Conservation (phyloP, 2,329 filamentous ascomycete genomes). For the Penicillium sp. region DNA sequence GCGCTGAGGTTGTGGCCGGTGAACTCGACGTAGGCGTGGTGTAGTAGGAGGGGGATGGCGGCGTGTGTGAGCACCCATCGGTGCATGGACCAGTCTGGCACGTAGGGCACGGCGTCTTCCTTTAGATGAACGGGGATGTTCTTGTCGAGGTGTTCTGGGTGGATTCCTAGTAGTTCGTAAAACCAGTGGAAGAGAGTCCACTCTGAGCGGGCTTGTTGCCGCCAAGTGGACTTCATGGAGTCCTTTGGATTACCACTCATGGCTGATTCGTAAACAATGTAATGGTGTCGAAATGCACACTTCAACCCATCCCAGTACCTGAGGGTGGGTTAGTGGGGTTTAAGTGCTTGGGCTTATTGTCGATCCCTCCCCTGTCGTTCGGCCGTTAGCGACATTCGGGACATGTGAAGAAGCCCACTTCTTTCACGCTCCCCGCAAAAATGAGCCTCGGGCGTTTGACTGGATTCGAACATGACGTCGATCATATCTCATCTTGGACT, state of each 20-base stretch:
- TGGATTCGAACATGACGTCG: slow-evolving; percentile 12
- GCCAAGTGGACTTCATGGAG: slow-evolving; percentile 31
- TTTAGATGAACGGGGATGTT: slow-evolving; percentile 21
- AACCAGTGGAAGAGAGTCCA: slow-evolving; percentile 27
- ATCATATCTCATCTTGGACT: slow-evolving; percentile 11
- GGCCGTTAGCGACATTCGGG: slow-evolving; percentile 1
- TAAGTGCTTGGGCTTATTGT: slow-evolving; percentile 13
- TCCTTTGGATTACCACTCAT: slow-evolving; percentile 24
- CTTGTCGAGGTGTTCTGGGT: slow-evolving; percentile 21
- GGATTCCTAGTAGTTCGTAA: slow-evolving; percentile 24
- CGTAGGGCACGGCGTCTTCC: slow-evolving; percentile 22
- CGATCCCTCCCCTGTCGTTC: slow-evolving; percentile 18
- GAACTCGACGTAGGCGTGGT: slow-evolving; percentile 22
- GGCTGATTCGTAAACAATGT: neutral
- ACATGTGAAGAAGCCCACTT: slow-evolving; percentile 21
- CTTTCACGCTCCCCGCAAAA: slow-evolving; percentile 16
- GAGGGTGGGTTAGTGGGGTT: slow-evolving; percentile 6
- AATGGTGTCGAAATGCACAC: neutral
- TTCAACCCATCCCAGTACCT: neutral
- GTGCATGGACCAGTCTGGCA: slow-evolving; percentile 24
- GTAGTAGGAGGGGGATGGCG: slow-evolving; percentile 21
- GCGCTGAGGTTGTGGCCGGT: slow-evolving; percentile 22
- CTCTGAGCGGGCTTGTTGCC: slow-evolving; percentile 19
- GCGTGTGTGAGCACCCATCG: slow-evolving; percentile 25
- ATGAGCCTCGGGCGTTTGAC: slow-evolving; percentile 13